Base-by-base conservation (phyloP, 768 basidiomycete species). In the Arthromyces matolae region DNA sequence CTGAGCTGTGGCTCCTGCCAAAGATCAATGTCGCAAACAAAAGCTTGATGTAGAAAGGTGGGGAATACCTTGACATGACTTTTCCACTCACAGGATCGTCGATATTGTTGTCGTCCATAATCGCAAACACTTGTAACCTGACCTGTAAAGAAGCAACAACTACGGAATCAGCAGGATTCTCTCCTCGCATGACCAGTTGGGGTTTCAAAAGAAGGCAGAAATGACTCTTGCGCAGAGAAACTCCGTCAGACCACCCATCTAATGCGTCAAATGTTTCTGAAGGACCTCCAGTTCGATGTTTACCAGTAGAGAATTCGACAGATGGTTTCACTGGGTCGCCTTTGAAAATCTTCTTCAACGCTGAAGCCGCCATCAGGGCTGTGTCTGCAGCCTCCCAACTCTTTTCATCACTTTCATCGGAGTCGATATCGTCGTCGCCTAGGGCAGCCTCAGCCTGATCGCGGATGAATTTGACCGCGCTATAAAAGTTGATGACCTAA, bases 171-270 rank as follows among this genome's bases (percentile, higher is more conserved):
- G 71, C 65, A 5, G 62, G 44, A 9, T 59, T 66, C 31, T 84
- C 79, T 51, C 83, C 87, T 16, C 79, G 74, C 22, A 96, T 68
- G 8, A 92, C 81, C 42, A 98, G 79, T 60, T 98, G 94, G 10
- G 94, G 93, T 58, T 93, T 93, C 50, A 95, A 69, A 27, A 97
- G 75, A n/a, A 93, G 73, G 60, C 89, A 88, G 62, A 88, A 86
- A 60, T 93, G 81, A 33, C 82, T 81, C 56, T 86, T 86, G 42
- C 71, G 69, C 24, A 86, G 70, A 23, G 82, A 77, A 38, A 89
- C 81, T 1, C 83, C 84, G 28, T 86, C 80, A 22, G 75, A 75
- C 85, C 86, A 89, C 12, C 87, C 87, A 34, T 77, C 71, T 44
- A 89, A 62, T 9, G 87, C 85, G 44, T 85, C 78, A 9, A 77